These are phyloP conservation scores for Penicillium egyptiacum DNA, from an alignment of 495 filamentous ascomycete genomes.

Conservation along the genomic window DNA sequence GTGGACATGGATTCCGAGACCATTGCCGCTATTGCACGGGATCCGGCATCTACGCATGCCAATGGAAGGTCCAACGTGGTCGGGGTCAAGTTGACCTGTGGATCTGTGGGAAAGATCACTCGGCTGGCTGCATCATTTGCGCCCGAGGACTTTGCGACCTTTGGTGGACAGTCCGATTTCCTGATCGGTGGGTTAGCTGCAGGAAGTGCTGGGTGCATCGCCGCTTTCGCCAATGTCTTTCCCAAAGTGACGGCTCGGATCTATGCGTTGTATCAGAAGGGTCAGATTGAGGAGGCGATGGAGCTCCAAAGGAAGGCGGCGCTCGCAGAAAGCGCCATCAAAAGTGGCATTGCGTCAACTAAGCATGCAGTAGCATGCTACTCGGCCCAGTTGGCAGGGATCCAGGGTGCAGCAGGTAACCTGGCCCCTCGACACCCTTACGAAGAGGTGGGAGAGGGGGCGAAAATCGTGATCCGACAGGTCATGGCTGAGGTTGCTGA, in stretches of 20 bases:
- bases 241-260: slow-evolving; percentile 62
- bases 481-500: slow-evolving; percentile 39
- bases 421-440: slow-evolving; percentile 58
- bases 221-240: slow-evolving; percentile 67
- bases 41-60: slow-evolving; percentile 42
- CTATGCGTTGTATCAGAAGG: slow-evolving; percentile 63
- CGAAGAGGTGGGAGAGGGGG: slow-evolving; percentile 44
- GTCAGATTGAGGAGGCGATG: slow-evolving; percentile 62
- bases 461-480: slow-evolving; percentile 47
- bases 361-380: slow-evolving; percentile 58
- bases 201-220: slow-evolving; percentile 56
- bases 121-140: slow-evolving; percentile 56
- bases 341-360: slow-evolving; percentile 68
- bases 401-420: slow-evolving; percentile 22
- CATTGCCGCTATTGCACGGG: slow-evolving; percentile 50
- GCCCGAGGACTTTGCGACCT: slow-evolving; percentile 58
- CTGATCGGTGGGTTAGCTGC: slow-evolving; percentile 55
- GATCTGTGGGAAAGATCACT: slow-evolving; percentile 65
- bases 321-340: slow-evolving; percentile 76
- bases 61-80: slow-evolving; percentile 54
- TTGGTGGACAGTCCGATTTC: slow-evolving; percentile 71
- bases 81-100: slow-evolving; percentile 71
- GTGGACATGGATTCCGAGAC: slow-evolving; percentile 64
- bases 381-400: slow-evolving; percentile 26
- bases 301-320: slow-evolving; percentile 71